A percentile compares a stretch with the other conserved stretches of the same genome.
Conservation (phyloP, 345 rosid species). For the Geranium rotundifolium region DNA sequence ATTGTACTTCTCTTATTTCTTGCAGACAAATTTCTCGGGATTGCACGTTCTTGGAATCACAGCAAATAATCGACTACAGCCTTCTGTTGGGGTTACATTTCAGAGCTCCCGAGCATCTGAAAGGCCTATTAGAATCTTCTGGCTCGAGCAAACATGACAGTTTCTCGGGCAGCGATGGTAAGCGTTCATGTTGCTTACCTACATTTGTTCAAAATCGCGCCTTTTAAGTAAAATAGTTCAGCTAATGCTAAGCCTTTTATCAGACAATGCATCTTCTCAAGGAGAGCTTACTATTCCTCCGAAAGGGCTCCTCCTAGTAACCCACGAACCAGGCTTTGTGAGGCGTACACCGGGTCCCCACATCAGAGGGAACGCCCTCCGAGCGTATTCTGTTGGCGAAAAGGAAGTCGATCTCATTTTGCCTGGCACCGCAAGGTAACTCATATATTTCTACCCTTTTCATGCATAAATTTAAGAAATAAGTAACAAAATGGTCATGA, state of each 20-base stretch:
- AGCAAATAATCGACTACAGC: conserved; percentile 76
- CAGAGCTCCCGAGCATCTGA: conserved; percentile 70
- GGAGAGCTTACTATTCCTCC: conserved; percentile 53
- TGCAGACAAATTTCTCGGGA: conserved; percentile 67
- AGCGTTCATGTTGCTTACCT: conserved; percentile 8
- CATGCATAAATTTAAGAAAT: too few relatives aligned
- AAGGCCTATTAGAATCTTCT: conserved; percentile 47
- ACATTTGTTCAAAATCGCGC: neutral
- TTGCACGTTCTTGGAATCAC: conserved; percentile 70
- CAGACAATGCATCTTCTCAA: conserved; percentile 26
- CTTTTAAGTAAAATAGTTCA: neutral
- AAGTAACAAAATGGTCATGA: too few relatives aligned
- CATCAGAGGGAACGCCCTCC: conserved; percentile 66
- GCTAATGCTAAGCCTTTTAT: conserved; percentile 7
- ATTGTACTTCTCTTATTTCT: neutral
- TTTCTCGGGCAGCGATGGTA: conserved; percentile 37
- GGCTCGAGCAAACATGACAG: conserved; percentile 28
- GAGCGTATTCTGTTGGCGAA: conserved; percentile 61
- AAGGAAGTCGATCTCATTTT: conserved; percentile 80
- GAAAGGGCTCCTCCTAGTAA: conserved; percentile 51
- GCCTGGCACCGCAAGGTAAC: conserved; percentile 75
- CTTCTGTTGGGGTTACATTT: conserved; percentile 77
- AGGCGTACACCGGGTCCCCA: conserved; percentile 74
- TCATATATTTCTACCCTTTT: too few relatives aligned
- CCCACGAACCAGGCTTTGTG: conserved; percentile 65